Percentiles rank a stretch among this genome's conserved stretches.
phyloP scores from a whole-genome alignment of 2,329 filamentous ascomycete species.

The Talaromyces albobiverticillius region DNA sequence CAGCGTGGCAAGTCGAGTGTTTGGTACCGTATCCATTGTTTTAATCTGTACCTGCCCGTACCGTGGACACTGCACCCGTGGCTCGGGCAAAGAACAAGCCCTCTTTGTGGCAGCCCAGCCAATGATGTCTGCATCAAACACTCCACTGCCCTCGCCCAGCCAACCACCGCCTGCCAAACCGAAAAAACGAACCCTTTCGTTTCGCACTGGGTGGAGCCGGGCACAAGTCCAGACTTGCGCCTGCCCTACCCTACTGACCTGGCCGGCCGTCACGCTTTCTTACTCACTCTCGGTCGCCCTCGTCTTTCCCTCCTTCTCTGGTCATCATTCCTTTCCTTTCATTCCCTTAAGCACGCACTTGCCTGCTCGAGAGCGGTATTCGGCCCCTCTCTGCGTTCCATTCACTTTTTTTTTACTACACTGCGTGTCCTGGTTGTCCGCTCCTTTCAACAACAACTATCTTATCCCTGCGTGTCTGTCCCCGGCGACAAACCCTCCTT shows the following conservation, averaged over 20 bases:
- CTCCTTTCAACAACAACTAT: conserved; percentile 31
- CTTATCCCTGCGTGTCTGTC: conserved; percentile 21
- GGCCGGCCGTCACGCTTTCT: too few species aligned
- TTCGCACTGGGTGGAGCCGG: neutral
- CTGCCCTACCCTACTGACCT: too few species aligned
- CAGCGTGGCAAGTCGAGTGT: neutral
- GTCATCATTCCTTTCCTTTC: conserved; percentile 7
- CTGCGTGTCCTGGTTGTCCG: conserved; percentile 39
- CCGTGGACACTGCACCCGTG: neutral
- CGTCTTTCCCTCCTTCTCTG: conserved; percentile 15
- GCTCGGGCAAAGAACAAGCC: neutral
- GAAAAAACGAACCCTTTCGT: neutral
- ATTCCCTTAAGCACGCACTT: neutral
- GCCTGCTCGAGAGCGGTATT: conserved; percentile 7
- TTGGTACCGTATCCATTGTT: neutral
- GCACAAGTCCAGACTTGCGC: conserved; percentile 1
- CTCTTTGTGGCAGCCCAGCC: neutral
- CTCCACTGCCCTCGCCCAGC: neutral
- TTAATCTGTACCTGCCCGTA: neutral
- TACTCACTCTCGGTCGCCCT: conserved; percentile 13
- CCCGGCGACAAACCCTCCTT: conserved; percentile 18
- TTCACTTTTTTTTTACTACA: conserved; percentile 13
- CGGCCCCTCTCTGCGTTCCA: conserved; percentile 14
- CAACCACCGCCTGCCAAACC: neutral
- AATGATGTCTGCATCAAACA: neutral